Evolutionary conservation across 345 rosid genomes (phyloP), one percentile per base, ranked within the genome.

Genomic region (Aquilaria sinensis): DNA sequence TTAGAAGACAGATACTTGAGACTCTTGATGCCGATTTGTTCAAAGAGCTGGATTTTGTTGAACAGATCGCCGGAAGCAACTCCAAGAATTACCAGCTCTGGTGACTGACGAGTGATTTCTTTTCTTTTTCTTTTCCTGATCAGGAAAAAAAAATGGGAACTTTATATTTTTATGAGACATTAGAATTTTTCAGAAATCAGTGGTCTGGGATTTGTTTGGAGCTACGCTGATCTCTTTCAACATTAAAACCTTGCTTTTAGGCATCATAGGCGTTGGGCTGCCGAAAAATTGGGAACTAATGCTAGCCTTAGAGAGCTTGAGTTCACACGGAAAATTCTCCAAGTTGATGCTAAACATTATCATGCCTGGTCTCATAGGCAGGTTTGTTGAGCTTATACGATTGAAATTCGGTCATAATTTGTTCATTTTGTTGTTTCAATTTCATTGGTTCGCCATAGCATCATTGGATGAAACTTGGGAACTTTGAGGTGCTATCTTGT

Each of bases 241-340:
- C 51, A 53, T 29, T 11, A 9, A 31, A 49, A 56, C 51, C 37
- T 56, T 9, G 34, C 57, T 51, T 62, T 61, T 65, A 94, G 97
- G 99, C 96, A 94, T 83, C 99, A 94, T 65, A 80, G 96, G 63
- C 80, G 96, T 66, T 94, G 99, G 96, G 87, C 83, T 81, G 96
- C 96, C 6, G 96, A 85, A 75, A 87, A 82, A 80, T 57, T 90
- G 69, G 97, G 96, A 61, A 51, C 83, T 64, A 83, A 81, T 54
- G 91, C 81, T 60, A 70, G 77, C 15, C 58, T 51, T 57, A 77
- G 55, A 65, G 99, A 94, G 60, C 96, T 94, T 71, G 74, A 82
- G 15, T 86, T 87, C 68, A 90, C 85, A 5, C 68, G 67, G 81
- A 75, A 72, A 60, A 80, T 90, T 46, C 83, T 90, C 57, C 73